Base-by-base conservation (phyloP, 1,139 yeast species). In the Ogataea hybrid region DNA sequence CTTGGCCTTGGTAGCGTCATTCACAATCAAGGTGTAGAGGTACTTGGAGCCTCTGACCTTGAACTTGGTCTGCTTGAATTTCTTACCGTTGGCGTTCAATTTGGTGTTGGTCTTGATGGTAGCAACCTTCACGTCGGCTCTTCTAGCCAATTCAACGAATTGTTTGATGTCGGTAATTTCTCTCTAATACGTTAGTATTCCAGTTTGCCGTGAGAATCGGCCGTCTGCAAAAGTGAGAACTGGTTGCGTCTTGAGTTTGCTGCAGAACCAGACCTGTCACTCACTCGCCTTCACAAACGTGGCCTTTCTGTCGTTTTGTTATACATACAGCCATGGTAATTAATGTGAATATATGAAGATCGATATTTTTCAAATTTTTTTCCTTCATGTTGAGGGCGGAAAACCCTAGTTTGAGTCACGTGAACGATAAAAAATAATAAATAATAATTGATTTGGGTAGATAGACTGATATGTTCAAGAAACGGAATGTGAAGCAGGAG, bases 1-100 rank as follows among this genome's bases (percentile, higher is more conserved):
- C 84, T 87, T 85, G 66, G 97, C 98, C 83, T 89, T 90, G 71
- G 89, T 86, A 68, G 90, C 87, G 73, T 94, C 98, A 77, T 86
- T 82, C 66, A 92, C 92, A 63, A 86, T 86, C 73, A 92, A 81
- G 65, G 98, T 92, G 88, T 92, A 92, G 68, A 88, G 84, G 81
- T 86, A 74, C 73, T 79, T 87, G 59, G 96, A 68, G 72, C 97
- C 96, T 81, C 98, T 88, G 68, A 92, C 89, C 88, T 94, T 92
- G 92, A 92, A 92, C 79, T 92, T 92, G 79, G 97, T 89, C 76
- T 85, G 90, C 76, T 84, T 84, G 81, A 80, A 77, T 63, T 77
- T 76, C 79, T 84, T 84, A 72, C 95, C 95, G 77, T 81, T 81
- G 60, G 84, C 78, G 75, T 81, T 82, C 66, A 81, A 62, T 79